Conservation (phyloP, 2,329 filamentous ascomycete species). For the Alternaria sp. region DNA sequence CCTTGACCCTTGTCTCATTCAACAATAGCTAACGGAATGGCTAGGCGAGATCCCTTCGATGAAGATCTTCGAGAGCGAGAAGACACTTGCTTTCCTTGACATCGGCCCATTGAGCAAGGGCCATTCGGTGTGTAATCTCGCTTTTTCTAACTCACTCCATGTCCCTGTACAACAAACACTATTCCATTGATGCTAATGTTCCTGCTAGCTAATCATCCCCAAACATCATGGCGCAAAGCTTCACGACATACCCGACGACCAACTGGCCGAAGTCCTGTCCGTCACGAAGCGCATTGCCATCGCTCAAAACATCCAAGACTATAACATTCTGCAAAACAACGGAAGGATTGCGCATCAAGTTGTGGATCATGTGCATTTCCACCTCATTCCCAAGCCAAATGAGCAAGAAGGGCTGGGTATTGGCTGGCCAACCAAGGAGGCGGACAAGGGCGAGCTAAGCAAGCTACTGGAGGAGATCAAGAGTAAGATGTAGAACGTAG, state of each 20-base stretch:
- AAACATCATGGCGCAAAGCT: constrained; percentile 95
- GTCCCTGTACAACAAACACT: background rate
- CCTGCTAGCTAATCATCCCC: constrained; percentile 86
- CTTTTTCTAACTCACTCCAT: background rate
- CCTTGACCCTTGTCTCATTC: background rate
- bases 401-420: constrained; percentile 79
- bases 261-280: constrained; percentile 81
- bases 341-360: constrained; percentile 89
- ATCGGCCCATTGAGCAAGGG: constrained; percentile 89
- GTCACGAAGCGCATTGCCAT: constrained; percentile 86
- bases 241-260: constrained; percentile 89
- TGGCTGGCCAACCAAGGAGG: constrained; percentile 76
- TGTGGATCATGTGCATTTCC: constrained; percentile 95
- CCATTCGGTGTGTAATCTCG: constrained; percentile 73
- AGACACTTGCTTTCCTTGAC: constrained; percentile 94
- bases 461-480: constrained; percentile 83
- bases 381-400: constrained; percentile 97
- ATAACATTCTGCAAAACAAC: constrained; percentile 97
- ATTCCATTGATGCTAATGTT: background rate
- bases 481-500: constrained; percentile 74
- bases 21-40: background rate
- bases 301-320: constrained; percentile 79
- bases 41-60: constrained; percentile 95
- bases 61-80: constrained; percentile 95
- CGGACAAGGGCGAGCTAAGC: constrained; percentile 85